These are phyloP conservation scores for Vanderwaltozyma tropicalis DNA, from an alignment of 805 yeast species.

Conservation along the genomic window DNA sequence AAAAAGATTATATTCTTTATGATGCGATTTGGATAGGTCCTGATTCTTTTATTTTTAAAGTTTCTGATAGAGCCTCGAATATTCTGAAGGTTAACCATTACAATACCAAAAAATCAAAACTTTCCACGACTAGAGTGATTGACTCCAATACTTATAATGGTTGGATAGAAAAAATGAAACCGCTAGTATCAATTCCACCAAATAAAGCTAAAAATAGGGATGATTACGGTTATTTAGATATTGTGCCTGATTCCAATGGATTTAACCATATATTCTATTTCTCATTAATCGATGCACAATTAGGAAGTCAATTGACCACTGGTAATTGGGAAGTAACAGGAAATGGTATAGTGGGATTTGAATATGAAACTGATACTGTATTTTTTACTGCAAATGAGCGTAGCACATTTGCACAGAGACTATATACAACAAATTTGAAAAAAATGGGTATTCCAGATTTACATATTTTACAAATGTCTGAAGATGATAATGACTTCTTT, in stretches of 20 bases:
- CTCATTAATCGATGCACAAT: conserved; percentile 32
- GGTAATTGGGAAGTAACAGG: conserved; percentile 47
- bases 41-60: conserved; percentile 42
- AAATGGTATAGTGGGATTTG: conserved; percentile 37
- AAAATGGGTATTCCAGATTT: conserved; percentile 6
- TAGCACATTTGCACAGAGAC: conserved; percentile 41
- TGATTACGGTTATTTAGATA: conserved; percentile 51
- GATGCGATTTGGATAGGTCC: conserved; percentile 50
- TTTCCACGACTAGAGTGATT: conserved; percentile 34
- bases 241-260: conserved; percentile 40
- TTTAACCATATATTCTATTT: conserved; percentile 59
- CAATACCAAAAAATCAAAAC: conserved; percentile 23
- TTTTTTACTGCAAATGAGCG: conserved; percentile 47
- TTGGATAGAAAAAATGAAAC: conserved; percentile 49
- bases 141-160: conserved; percentile 39
- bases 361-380: conserved; percentile 35
- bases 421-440: conserved; percentile 39
- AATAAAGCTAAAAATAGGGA: conserved; percentile 21
- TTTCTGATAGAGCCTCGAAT: conserved; percentile 54
- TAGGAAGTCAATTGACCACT: conserved; percentile 34
- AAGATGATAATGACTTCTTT: conserved; percentile 26
- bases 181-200: conserved; percentile 32
- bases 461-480: conserved; percentile 14
- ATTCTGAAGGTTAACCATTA: conserved; percentile 40
- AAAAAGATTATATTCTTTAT: conserved; percentile 44